These are phyloP conservation scores for Candida lessepsii DNA, from an alignment of 805 yeast species.

Conservation along the genomic window DNA sequence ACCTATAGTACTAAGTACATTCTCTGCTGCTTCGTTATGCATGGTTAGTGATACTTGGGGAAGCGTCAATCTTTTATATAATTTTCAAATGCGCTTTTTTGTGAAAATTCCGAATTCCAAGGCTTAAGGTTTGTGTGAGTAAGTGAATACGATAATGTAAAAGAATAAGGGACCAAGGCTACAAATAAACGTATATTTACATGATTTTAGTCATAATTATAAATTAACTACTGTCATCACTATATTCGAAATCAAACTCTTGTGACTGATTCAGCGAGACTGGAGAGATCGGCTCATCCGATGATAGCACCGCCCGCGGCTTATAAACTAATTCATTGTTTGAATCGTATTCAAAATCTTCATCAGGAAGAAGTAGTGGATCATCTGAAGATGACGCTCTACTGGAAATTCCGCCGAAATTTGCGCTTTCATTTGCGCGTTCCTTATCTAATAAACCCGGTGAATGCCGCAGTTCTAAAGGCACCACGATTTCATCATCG, in stretches of 20 bases:
- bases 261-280: too few species aligned
- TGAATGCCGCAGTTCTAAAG: too few species aligned
- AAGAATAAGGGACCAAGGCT: too few species aligned
- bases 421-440: conserved; percentile 4
- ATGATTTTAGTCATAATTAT: too few species aligned
- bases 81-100: neutral
- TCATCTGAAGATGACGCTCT: too few species aligned
- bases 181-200: too few species aligned
- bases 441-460: conserved; percentile 2
- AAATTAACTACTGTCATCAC: conserved; percentile 15
- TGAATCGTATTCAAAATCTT: conserved; percentile 5
- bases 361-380: conserved; percentile 2
- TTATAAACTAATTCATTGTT: conserved; percentile 23
- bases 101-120: conserved; percentile 1
- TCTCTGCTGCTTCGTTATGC: conserved; percentile 49
- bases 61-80: neutral
- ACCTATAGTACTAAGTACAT: conserved; percentile 82
- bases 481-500: too few species aligned
- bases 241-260: conserved; percentile 48
- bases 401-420: conserved; percentile 3
- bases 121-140: neutral
- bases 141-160: neutral
- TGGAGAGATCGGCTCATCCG: too few species aligned
- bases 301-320: too few species aligned
- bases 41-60: conserved; percentile 3